Evolutionary conservation across 352 stramenopile genomes (phyloP).

Genomic region (Pythium chondricola): DNA sequence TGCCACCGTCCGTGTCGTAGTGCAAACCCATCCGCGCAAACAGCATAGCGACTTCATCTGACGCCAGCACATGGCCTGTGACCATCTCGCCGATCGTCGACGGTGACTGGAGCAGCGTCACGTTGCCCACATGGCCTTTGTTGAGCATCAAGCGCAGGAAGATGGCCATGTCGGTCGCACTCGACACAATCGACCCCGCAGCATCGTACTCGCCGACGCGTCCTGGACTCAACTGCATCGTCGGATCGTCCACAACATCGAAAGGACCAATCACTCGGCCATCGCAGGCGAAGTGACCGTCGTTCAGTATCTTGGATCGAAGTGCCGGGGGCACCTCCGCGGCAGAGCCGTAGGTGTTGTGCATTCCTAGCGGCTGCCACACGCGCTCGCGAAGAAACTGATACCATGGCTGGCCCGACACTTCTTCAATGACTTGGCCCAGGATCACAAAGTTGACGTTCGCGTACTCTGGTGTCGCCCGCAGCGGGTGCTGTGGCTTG

Average conservation of each 20-base stretch:
- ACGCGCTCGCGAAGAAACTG: conserved; percentile 40
- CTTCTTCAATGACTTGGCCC: conserved; percentile 46
- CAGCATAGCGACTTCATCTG: conserved; percentile 24
- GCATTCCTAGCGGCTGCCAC: conserved; percentile 54
- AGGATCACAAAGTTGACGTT: conserved; percentile 63
- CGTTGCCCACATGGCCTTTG: conserved; percentile 50
- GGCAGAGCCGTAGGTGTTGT: conserved; percentile 37
- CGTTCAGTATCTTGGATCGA: conserved; percentile 8
- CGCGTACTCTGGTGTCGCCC: conserved; percentile 46
- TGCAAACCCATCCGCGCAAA: conserved; percentile 40
- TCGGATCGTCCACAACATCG: conserved; percentile 23
- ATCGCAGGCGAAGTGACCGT: conserved; percentile 44
- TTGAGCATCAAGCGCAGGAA: conserved; percentile 52
- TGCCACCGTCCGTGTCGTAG: conserved; percentile 39
- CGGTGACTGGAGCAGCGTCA: conserved; percentile 37
- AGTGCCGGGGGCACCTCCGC: background rate
- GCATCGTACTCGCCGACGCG: conserved; percentile 23
- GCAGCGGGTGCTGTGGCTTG: conserved; percentile 33
- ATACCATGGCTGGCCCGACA: conserved; percentile 42
- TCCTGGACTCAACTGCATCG: conserved; percentile 27
- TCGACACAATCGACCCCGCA: conserved; percentile 40
- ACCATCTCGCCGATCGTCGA: conserved; percentile 45
- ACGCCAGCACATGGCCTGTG: conserved; percentile 41
- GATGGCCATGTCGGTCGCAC: conserved; percentile 45
- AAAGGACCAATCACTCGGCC: conserved; percentile 39